Conservation (phyloP, 2,329 filamentous ascomycete genomes). For the Aspergillus sp. region DNA sequence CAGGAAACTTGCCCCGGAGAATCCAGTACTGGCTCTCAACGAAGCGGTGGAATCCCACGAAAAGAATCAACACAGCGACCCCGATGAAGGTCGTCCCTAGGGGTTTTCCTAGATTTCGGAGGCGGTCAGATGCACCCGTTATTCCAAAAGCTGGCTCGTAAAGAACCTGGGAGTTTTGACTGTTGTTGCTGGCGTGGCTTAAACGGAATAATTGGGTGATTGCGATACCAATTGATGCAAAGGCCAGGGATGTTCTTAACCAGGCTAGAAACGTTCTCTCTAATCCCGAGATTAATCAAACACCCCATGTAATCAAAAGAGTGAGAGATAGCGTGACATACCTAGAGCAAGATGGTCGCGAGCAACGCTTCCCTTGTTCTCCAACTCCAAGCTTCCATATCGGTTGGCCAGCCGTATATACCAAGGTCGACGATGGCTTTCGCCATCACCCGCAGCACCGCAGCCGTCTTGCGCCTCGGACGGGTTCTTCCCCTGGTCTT, state of each 20-base stretch:
- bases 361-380: conserved; percentile 59
- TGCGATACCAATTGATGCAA: conserved; percentile 58
- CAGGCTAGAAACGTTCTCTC: conserved; percentile 62
- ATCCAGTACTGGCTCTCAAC: conserved; percentile 62
- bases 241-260: conserved; percentile 58
- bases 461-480: conserved; percentile 3
- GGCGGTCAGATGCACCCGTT: conserved; percentile 13
- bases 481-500: conserved; percentile 6
- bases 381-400: conserved; percentile 55
- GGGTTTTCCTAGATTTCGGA: conserved; percentile 50
- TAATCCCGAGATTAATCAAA: conserved; percentile 18
- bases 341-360: conserved; percentile 57
- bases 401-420: conserved; percentile 47
- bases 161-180: conserved; percentile 1
- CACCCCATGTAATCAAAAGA: conserved; percentile 1
- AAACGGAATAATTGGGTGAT: conserved; percentile 59
- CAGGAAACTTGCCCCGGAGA: conserved; percentile 58
- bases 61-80: conserved; percentile 52
- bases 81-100: conserved; percentile 58
- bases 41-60: conserved; percentile 57
- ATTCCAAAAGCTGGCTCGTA: conserved; percentile 11
- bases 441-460: conserved; percentile 2
- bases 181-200: conserved; percentile 39
- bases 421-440: conserved; percentile 28
- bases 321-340: conserved; percentile 24